A percentile compares a stretch with the other conserved stretches of the same genome.
phyloP scores from a whole-genome alignment of 2,329 filamentous ascomycete species.

The Magnaporthiopsis rhizophila region DNA sequence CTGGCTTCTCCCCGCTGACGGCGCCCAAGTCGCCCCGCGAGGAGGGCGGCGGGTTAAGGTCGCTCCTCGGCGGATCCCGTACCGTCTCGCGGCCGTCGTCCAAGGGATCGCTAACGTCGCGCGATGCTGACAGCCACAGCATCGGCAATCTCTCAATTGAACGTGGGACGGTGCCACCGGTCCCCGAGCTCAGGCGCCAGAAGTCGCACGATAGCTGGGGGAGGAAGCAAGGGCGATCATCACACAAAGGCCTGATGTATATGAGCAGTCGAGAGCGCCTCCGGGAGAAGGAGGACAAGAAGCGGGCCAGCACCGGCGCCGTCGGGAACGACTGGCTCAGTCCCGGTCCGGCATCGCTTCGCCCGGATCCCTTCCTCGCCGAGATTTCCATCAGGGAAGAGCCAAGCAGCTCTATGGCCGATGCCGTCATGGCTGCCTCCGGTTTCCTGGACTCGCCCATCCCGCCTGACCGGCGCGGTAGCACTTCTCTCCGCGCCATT shows the following conservation, averaged over 20 bases:
- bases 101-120: constrained; percentile 45
- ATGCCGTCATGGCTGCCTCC: constrained; percentile 16
- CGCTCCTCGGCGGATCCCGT: constrained; percentile 43
- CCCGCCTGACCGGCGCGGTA: constrained; percentile 12
- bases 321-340: constrained; percentile 25
- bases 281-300: constrained; percentile 56
- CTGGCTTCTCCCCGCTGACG: constrained; percentile 65
- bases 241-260: constrained; percentile 56
- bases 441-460: constrained; percentile 20
- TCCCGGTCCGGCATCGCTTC: constrained; percentile 23
- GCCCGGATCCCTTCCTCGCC: constrained; percentile 41
- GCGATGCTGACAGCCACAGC: constrained; percentile 50
- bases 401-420: constrained; percentile 20
- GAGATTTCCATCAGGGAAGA: constrained; percentile 51
- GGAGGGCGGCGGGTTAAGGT: constrained; percentile 42
- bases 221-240: constrained; percentile 42
- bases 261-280: constrained; percentile 66
- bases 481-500: constrained; percentile 44
- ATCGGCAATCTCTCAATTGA: constrained; percentile 59
- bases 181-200: constrained; percentile 42
- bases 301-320: constrained; percentile 38
- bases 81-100: constrained; percentile 51
- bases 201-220: constrained; percentile 56
- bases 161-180: constrained; percentile 37
- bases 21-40: constrained; percentile 49